Percentiles rank a stretch among this genome's conserved stretches.
Evolutionary conservation across 352 stramenopile genomes (phyloP).

Genomic region (Globisporangium abappressorium): DNA sequence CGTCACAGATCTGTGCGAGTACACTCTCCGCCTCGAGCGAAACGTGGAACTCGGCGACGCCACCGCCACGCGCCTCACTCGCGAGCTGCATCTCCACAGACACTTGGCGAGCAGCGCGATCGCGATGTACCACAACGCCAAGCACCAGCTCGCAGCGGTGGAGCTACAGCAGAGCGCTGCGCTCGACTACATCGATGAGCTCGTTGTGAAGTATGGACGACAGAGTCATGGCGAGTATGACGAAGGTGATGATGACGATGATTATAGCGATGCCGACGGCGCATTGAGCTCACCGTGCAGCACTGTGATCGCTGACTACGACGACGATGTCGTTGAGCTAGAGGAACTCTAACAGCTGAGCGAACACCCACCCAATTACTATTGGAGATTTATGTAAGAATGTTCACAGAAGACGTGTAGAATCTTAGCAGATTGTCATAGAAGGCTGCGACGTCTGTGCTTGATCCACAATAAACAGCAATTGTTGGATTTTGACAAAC

Average conservation of each 20-base stretch:
- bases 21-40: slow-evolving; percentile 1
- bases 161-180: slow-evolving; percentile 1
- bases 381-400: not conserved
- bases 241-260: not conserved
- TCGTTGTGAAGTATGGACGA: slow-evolving; percentile 2
- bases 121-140: slow-evolving; percentile 7
- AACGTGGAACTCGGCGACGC: not conserved
- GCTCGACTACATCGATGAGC: slow-evolving; percentile 11
- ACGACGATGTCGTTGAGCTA: not conserved
- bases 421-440: no score
- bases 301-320: not conserved
- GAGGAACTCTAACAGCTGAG: not conserved
- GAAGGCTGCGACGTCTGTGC: no score
- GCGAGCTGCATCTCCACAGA: not conserved
- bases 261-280: not conserved
- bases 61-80: not conserved
- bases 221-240: not conserved
- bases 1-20: not conserved
- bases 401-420: not conserved
- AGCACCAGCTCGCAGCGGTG: not conserved
- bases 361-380: not conserved
- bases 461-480: not conserved
- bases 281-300: not conserved
- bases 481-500: not conserved
- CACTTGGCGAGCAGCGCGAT: slow-evolving; percentile 1